These are phyloP conservation scores for Microstroma glucosiphilum DNA, from an alignment of 1,284 basidiomycete species.

Conservation along the genomic window DNA sequence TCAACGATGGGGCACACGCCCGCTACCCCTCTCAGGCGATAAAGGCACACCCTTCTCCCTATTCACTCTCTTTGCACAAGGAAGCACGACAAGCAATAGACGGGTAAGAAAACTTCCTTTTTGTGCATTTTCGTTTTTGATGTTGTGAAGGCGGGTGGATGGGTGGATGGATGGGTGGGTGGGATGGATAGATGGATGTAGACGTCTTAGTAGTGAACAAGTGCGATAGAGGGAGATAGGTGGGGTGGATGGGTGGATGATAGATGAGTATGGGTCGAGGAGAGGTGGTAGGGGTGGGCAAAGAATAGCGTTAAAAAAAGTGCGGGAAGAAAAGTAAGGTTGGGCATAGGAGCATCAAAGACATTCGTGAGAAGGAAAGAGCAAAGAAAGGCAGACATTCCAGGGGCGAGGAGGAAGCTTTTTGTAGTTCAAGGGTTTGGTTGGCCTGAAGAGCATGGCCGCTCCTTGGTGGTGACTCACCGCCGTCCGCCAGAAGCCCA, in stretches of 20 bases:
- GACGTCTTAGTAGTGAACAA: no score
- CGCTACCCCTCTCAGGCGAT: no score
- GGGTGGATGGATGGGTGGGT: no score
- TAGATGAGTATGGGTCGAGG: neutral
- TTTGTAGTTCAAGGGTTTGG: neutral
- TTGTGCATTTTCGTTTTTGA: no score
- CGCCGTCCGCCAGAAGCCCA: conserved; percentile 1
- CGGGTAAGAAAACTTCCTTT: no score
- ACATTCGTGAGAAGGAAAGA: no score
- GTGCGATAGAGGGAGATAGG: neutral
- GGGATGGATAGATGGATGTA: no score
- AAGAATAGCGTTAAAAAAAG: neutral
- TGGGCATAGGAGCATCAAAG: neutral
- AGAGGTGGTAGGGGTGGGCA: neutral
- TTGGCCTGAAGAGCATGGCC: neutral
- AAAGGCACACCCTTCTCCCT: no score
- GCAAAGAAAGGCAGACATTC: neutral
- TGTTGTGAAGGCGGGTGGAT: no score
- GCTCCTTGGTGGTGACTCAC: neutral
- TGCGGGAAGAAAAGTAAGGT: neutral
- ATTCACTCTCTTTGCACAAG: no score
- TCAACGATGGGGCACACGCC: no score
- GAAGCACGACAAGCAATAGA: no score
- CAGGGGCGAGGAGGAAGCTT: neutral
- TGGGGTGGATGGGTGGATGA: neutral